phyloP scores from a whole-genome alignment of 2,329 filamentous ascomycete genomes.

The Biscogniauxia sp. region DNA sequence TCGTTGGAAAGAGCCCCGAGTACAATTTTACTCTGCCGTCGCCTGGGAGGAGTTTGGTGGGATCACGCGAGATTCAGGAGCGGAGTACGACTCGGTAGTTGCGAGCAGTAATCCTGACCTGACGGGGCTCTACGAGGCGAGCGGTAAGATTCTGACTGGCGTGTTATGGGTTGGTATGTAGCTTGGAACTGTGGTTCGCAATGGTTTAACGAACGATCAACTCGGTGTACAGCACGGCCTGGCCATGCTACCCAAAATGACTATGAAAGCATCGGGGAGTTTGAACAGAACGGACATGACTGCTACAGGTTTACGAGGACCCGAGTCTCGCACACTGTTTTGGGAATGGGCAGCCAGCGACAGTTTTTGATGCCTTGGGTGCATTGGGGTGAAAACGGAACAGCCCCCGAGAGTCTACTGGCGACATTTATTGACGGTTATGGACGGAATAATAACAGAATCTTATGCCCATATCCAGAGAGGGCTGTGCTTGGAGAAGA shows the following conservation, averaged over 20 bases:
- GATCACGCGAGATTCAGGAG: constrained; percentile 9
- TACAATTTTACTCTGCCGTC: constrained; percentile 10
- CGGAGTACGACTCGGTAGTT: constrained; percentile 15
- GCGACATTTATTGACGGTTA: background rate
- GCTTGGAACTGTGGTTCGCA: background rate
- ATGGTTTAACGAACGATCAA: background rate
- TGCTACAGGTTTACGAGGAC: constrained; percentile 20
- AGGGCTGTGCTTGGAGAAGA: background rate
- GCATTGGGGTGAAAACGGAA: constrained; percentile 20
- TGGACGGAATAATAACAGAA: background rate
- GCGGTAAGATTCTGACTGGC: constrained; percentile 29
- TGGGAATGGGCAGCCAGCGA: constrained; percentile 15
- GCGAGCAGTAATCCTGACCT: constrained; percentile 18
- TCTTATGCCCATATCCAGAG: background rate
- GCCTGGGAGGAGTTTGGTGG: constrained; percentile 11
- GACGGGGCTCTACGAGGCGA: constrained; percentile 12
- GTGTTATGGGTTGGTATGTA: constrained; percentile 42
- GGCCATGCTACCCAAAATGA: constrained; percentile 17
- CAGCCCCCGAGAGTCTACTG: background rate
- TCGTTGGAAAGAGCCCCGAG: constrained; percentile 15
- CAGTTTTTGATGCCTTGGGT: constrained; percentile 14
- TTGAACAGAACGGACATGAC: constrained; percentile 10
- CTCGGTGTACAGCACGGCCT: constrained; percentile 12
- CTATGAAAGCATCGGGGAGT: constrained; percentile 10
- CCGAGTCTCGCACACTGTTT: constrained; percentile 21